Conservation (phyloP, 371 early-diverging fungal genomes). For the Mucor indicus region DNA sequence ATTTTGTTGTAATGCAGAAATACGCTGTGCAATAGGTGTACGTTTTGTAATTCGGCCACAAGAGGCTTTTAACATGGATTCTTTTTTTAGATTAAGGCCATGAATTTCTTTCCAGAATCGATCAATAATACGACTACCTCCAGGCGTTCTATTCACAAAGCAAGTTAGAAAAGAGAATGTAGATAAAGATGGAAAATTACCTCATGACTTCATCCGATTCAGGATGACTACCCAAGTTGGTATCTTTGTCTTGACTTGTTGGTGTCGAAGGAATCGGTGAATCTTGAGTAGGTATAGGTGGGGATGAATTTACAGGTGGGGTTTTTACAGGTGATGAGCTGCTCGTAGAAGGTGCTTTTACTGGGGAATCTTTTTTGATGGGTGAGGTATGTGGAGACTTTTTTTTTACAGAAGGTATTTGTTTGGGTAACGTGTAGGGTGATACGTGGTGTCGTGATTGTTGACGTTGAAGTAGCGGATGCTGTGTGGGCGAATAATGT, state of each 20-base stretch:
- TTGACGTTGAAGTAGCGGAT: too few species aligned
- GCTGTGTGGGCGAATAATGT: too few species aligned
- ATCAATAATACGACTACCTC: conserved; percentile 17
- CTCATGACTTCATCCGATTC: conserved; percentile 18
- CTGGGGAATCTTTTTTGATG: too few species aligned
- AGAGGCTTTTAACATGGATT: conserved; percentile 6
- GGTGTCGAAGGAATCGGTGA: conserved; percentile 7
- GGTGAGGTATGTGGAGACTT: too few species aligned
- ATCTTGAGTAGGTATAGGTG: background rate
- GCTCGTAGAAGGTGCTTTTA: background rate
- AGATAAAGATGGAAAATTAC: conserved; percentile 2
- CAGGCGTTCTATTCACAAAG: conserved; percentile 16
- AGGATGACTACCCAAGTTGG: too few species aligned
- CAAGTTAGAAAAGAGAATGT: background rate
- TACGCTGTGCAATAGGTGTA: too few species aligned
- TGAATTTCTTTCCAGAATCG: conserved; percentile 29
- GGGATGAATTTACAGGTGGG: too few species aligned
- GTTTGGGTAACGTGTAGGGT: too few species aligned
- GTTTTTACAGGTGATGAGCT: too few species aligned
- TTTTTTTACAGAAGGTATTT: too few species aligned
- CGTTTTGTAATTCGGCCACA: background rate
- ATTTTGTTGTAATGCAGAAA: too few species aligned
- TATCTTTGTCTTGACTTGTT: conserved; percentile 13
- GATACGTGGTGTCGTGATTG: too few species aligned
- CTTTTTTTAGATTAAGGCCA: conserved; percentile 6